These are phyloP conservation scores for Piloderma croceum DNA, from an alignment of 768 basidiomycete genomes.

Conservation along the genomic window DNA sequence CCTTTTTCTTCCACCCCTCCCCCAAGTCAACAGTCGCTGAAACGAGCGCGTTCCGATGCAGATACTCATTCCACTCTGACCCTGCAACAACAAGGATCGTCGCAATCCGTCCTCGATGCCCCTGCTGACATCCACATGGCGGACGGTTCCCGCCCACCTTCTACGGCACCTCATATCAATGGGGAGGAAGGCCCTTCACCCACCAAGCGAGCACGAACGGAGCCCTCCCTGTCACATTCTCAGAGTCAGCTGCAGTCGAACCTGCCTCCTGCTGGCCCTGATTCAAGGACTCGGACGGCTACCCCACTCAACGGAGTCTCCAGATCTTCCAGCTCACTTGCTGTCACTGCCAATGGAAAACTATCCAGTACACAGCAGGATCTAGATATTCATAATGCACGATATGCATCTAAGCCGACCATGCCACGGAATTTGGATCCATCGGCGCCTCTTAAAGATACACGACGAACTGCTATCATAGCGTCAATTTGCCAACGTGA, in stretches of 20 bases:
- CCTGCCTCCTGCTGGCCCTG: constrained; percentile 14
- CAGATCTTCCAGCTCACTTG: constrained; percentile 40
- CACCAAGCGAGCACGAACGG: constrained; percentile 65
- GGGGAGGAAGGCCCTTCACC: constrained; percentile 65
- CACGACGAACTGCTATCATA: constrained; percentile 56
- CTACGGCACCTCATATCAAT: constrained; percentile 42
- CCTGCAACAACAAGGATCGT: constrained; percentile 8
- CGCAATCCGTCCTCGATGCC: constrained; percentile 25
- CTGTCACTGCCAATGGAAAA: constrained; percentile 41
- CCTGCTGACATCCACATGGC: constrained; percentile 40
- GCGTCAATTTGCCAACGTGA: constrained; percentile 66
- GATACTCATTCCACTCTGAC: constrained; percentile 27
- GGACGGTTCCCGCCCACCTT: constrained; percentile 47
- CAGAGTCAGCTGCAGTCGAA: constrained; percentile 15
- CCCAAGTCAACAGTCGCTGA: constrained; percentile 37
- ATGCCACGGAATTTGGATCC: constrained; percentile 49
- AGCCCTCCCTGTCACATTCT: constrained; percentile 35
- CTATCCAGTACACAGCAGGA: constrained; percentile 34
- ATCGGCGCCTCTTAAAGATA: constrained; percentile 40
- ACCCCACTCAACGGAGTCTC: constrained; percentile 41
- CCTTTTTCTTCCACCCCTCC: constrained; percentile 39
- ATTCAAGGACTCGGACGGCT: constrained; percentile 25
- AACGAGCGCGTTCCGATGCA: constrained; percentile 62
- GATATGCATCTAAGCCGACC: constrained; percentile 65
- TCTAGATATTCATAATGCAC: constrained; percentile 42